These are phyloP conservation scores for Albatrellus ellisii DNA, from an alignment of 768 basidiomycete genomes.

Conservation along the genomic window DNA sequence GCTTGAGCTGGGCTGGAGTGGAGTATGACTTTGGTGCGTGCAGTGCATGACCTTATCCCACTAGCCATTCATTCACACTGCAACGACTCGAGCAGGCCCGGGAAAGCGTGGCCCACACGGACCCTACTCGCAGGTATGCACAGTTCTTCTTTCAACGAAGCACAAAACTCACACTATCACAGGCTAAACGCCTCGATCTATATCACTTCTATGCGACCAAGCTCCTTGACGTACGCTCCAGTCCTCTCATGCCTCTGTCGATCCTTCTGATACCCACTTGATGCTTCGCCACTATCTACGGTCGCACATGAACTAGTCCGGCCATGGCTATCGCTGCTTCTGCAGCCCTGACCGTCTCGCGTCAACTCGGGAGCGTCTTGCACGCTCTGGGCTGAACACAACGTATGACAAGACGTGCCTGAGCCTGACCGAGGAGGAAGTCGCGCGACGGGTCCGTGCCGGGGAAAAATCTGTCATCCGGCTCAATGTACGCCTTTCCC, in stretches of 20 bases:
- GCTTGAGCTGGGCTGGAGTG: constrained; percentile 84
- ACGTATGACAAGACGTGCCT: constrained; percentile 87
- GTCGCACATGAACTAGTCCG: constrained; percentile 35
- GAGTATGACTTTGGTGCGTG: constrained; percentile 79
- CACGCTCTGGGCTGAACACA: constrained; percentile 56
- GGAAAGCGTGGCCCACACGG: constrained; percentile 60
- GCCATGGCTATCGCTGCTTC: constrained; percentile 92
- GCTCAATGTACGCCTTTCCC: constrained; percentile 53
- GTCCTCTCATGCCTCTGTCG: not conserved
- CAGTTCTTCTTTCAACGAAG: not conserved
- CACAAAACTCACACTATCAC: constrained; percentile 2
- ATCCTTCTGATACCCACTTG: not conserved
- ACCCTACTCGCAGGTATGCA: constrained; percentile 75
- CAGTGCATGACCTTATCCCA: not conserved
- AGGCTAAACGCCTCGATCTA: constrained; percentile 85
- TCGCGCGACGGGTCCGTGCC: constrained; percentile 52
- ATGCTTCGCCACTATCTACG: not conserved
- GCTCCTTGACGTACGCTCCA: constrained; percentile 54
- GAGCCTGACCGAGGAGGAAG: constrained; percentile 79
- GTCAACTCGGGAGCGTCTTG: constrained; percentile 54
- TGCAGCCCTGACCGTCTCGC: constrained; percentile 65
- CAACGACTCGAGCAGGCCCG: constrained; percentile 42
- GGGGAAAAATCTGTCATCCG: constrained; percentile 78
- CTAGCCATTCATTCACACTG: not conserved
- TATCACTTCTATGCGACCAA: constrained; percentile 64